A percentile compares a stretch with the other conserved stretches of the same genome.
These are phyloP conservation scores for Chlorociboria aeruginascens DNA, from an alignment of 495 filamentous ascomycete species.

Conservation along the genomic window DNA sequence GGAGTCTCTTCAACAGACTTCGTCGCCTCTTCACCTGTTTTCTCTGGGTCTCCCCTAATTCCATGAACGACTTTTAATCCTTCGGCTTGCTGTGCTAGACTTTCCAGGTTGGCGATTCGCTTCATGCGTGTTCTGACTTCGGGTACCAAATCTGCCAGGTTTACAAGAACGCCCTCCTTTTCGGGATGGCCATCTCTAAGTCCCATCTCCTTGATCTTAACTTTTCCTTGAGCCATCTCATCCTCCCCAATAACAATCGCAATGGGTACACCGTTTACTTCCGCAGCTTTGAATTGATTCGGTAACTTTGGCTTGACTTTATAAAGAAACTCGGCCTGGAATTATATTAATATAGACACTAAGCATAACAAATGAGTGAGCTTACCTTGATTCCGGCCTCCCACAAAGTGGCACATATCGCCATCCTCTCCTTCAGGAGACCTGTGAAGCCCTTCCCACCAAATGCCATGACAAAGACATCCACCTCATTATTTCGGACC, in stretches of 20 bases:
- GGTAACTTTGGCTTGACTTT: slow-evolving; percentile 71
- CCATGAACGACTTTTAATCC: slow-evolving; percentile 21
- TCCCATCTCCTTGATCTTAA: slow-evolving; percentile 78
- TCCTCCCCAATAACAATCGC: slow-evolving; percentile 73
- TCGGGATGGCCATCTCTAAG: slow-evolving; percentile 68
- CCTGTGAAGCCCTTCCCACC: slow-evolving; percentile 81
- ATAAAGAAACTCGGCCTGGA: slow-evolving; percentile 60
- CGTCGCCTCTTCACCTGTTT: background rate
- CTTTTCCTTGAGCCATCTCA: slow-evolving; percentile 60
- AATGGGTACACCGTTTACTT: slow-evolving; percentile 58
- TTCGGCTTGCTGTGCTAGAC: slow-evolving; percentile 24
- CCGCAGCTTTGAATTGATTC: slow-evolving; percentile 71
- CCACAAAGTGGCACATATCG: slow-evolving; percentile 61
- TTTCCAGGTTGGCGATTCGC: slow-evolving; percentile 28
- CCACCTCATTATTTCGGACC: slow-evolving; percentile 58
- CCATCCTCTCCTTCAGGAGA: slow-evolving; percentile 68
- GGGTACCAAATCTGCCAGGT: slow-evolving; percentile 41
- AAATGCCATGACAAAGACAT: slow-evolving; percentile 88
- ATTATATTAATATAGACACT: slow-evolving; percentile 4
- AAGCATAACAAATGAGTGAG: background rate
- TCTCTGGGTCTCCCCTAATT: slow-evolving; percentile 14
- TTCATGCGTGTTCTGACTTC: slow-evolving; percentile 40
- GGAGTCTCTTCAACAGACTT: slow-evolving; percentile 6
- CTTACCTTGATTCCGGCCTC: slow-evolving; percentile 63
- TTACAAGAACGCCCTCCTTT: slow-evolving; percentile 71